A percentile compares a stretch with the other conserved stretches of the same genome.
phyloP scores from a whole-genome alignment of 2,329 filamentous ascomycete species.

The Macrophomina tecta region DNA sequence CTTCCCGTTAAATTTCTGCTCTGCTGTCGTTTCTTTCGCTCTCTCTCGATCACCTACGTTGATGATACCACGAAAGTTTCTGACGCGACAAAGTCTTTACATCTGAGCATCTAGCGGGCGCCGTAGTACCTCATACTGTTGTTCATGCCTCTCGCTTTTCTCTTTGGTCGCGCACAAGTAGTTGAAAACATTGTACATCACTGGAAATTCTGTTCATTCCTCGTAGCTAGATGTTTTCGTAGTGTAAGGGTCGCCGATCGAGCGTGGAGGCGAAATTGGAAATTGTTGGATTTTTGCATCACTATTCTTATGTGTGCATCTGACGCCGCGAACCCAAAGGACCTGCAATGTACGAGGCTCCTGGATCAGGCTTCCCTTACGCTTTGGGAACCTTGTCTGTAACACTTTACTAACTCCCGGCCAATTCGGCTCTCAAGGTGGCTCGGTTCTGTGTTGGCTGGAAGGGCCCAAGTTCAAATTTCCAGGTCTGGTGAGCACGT shows the following conservation, averaged over 20 bases:
- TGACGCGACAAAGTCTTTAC: constrained; percentile 20
- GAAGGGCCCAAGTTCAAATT: too few relatives aligned
- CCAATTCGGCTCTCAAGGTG: too few relatives aligned
- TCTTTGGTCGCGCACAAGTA: constrained; percentile 22
- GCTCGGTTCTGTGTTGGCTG: too few relatives aligned
- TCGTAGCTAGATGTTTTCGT: constrained; percentile 23
- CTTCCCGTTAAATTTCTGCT: background rate
- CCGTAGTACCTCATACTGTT: constrained; percentile 19
- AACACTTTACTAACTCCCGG: too few relatives aligned
- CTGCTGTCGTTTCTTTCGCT: constrained; percentile 1
- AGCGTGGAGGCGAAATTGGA: background rate
- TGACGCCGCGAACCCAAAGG: background rate
- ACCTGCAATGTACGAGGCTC: too few relatives aligned
- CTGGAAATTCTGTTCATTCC: constrained; percentile 1
- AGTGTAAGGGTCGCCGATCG: constrained; percentile 12
- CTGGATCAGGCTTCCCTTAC: too few relatives aligned
- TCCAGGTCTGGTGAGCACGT: too few relatives aligned
- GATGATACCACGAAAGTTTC: constrained; percentile 27
- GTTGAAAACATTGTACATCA: constrained; percentile 23
- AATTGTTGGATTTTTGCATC: background rate
- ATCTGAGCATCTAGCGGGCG: constrained; percentile 27
- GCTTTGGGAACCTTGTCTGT: too few relatives aligned
- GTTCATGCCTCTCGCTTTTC: constrained; percentile 22
- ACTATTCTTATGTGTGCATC: background rate
- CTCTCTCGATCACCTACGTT: constrained; percentile 24